Evolutionary conservation across 1,284 basidiomycete species (phyloP), one percentile per base, ranked within the genome.

Genomic region (Sporisorium sorghi): DNA sequence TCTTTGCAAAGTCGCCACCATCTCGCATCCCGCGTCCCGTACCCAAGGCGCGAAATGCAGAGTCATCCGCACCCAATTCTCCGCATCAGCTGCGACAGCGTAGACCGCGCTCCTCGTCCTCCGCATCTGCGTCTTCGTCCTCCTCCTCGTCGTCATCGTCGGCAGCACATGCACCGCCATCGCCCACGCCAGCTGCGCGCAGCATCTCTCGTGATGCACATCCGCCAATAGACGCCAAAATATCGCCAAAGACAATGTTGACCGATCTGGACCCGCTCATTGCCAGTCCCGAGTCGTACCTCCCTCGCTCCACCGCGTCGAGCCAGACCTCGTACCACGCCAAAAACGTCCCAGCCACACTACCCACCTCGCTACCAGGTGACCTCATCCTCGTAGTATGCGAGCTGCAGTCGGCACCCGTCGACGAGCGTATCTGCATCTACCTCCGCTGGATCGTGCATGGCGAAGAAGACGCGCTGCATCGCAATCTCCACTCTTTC

Each of bases 361-460:
- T 73, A 10, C 70, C 64, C 5, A 55, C 57, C 2, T 37, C 53
- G 23, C 5, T 52, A 19, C 64, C 67, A 33, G 72, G 58, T 3
- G 72, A 74, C 30, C 35, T 74, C 40, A 70, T 74, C 12, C 35
- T 74, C 23, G 67, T 74, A 3, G 52, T 74, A n/a, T 74, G 72
- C 59, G 66, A 74, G 35, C 48, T 74, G 33, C 72, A 70, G 42
- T 62, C 61, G 2, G 72, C 67, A 3, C 67, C 72, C 1, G 56
- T 65, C 8, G 72, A 74, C n/a, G 51, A 70, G 35, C 50, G 67
- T 2, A 67, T 74, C 35, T 74, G 72, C 33, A 58, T 74, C 40
- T 74, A 74, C 30, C 19, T 74, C 19, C 28, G 67, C 7, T 74
- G 72, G 72, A 74, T 74, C 48, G 66, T 66, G 1, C 72, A 74